phyloP scores from a whole-genome alignment of 352 stramenopile genomes.

The Pythium apleroticum region DNA sequence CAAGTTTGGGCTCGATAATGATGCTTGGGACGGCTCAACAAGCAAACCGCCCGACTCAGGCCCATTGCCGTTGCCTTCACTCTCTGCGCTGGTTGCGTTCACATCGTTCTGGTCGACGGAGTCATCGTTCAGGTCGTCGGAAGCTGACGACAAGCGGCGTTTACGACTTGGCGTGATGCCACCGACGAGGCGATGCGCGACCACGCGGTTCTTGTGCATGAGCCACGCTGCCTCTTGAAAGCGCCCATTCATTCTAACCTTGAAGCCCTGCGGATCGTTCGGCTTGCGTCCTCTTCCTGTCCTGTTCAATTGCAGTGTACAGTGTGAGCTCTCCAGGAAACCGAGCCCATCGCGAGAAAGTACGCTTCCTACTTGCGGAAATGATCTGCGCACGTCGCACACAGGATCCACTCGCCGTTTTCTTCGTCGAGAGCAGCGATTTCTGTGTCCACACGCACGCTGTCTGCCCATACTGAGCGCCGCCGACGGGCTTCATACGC shows the following conservation, averaged over 20 bases:
- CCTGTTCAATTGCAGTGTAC: slow-evolving; percentile 20
- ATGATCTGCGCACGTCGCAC: slow-evolving; percentile 53
- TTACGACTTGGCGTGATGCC: slow-evolving; percentile 2
- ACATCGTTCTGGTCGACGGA: slow-evolving; percentile 20
- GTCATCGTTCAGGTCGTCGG: background rate
- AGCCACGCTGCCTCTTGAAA: slow-evolving; percentile 66
- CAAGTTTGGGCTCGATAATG: background rate
- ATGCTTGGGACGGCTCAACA: background rate
- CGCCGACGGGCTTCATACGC: slow-evolving; percentile 48
- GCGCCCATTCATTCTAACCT: slow-evolving; percentile 70
- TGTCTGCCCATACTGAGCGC: slow-evolving; percentile 53
- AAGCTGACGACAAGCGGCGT: slow-evolving; percentile 7
- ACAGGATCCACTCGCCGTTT: slow-evolving; percentile 69
- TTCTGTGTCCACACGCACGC: slow-evolving; percentile 49
- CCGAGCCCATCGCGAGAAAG: background rate
- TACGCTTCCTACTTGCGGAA: slow-evolving; percentile 45
- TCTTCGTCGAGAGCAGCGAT: slow-evolving; percentile 54
- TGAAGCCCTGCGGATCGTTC: slow-evolving; percentile 66
- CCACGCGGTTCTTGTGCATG: slow-evolving; percentile 67
- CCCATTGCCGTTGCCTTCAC: background rate
- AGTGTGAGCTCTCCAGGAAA: background rate
- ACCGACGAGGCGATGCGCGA: slow-evolving; percentile 33
- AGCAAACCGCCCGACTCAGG: background rate
- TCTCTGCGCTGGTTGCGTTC: background rate
- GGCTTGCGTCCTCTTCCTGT: slow-evolving; percentile 52